Percentiles rank a stretch among this genome's conserved stretches.
These are phyloP conservation scores for Lentinus tigrinus DNA, from an alignment of 768 basidiomycete genomes.

Conservation along the genomic window DNA sequence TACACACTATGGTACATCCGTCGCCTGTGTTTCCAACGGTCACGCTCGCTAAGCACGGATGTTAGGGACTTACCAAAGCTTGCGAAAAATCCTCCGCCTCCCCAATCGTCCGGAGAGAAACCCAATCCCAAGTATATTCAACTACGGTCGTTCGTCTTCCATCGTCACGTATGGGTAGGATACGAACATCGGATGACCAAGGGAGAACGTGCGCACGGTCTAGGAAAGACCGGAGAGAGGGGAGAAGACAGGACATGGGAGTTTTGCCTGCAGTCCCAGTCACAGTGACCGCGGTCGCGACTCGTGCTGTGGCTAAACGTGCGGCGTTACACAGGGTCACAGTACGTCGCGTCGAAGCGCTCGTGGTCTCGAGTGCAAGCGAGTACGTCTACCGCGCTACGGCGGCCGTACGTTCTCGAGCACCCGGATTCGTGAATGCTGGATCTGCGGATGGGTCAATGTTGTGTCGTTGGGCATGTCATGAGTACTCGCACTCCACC, in stretches of 20 bases:
- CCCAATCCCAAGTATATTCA: constrained; percentile 69
- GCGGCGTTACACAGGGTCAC: neutral
- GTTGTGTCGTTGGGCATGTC: neutral
- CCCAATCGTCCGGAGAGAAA: constrained; percentile 41
- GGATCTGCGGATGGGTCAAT: neutral
- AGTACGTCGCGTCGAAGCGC: neutral
- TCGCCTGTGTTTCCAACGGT: neutral
- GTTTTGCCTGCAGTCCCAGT: constrained; percentile 49
- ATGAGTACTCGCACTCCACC: constrained; percentile 3
- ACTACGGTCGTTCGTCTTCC: constrained; percentile 79
- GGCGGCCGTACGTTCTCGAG: too few relatives aligned
- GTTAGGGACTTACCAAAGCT: constrained; percentile 74
- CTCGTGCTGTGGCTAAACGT: neutral
- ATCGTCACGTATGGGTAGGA: constrained; percentile 68
- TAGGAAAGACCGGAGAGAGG: constrained; percentile 65
- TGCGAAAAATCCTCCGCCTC: constrained; percentile 69
- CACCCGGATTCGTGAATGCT: neutral
- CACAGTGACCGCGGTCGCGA: too few relatives aligned
- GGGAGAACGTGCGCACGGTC: constrained; percentile 70
- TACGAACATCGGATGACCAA: constrained; percentile 96
- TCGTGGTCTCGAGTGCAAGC: too few relatives aligned
- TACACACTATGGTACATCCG: constrained; percentile 78
- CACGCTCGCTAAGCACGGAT: neutral
- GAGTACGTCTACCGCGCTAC: too few relatives aligned
- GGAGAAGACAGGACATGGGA: constrained; percentile 90